These are phyloP conservation scores for Boletus edulis DNA, from an alignment of 768 basidiomycete species.

Conservation along the genomic window DNA sequence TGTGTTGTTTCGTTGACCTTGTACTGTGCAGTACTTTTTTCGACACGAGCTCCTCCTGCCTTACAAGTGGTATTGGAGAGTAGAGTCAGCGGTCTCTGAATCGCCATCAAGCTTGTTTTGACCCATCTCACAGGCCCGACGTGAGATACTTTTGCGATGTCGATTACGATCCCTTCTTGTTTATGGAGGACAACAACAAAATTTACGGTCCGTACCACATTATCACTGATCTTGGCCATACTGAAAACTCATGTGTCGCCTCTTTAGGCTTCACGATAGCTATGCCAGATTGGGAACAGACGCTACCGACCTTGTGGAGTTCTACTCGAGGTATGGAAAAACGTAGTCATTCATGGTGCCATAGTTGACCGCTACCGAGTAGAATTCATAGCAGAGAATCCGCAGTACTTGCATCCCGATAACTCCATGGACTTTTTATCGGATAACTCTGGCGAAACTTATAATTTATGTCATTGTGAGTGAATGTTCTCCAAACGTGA, in stretches of 20 bases:
- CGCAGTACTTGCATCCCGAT: conserved; percentile 51
- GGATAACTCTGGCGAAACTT: conserved; percentile 60
- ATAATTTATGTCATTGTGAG: conserved; percentile 67
- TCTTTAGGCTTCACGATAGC: conserved; percentile 57
- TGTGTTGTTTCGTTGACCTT: conserved; percentile 3
- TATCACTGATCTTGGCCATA: not conserved
- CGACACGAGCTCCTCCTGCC: conserved; percentile 48
- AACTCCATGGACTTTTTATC: conserved; percentile 67
- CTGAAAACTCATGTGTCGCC: not conserved
- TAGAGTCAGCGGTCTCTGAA: conserved; percentile 41
- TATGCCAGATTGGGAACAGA: conserved; percentile 61
- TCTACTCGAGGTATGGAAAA: conserved; percentile 49
- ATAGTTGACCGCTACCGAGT: conserved; percentile 34
- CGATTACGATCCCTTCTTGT: conserved; percentile 49
- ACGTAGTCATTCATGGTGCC: conserved; percentile 16
- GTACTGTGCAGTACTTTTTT: conserved; percentile 48
- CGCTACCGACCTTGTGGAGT: conserved; percentile 64
- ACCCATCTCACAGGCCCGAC: conserved; percentile 36
- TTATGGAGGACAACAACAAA: conserved; percentile 53
- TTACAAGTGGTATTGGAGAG: conserved; percentile 62
- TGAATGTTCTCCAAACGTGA: not conserved
- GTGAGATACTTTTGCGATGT: conserved; percentile 56
- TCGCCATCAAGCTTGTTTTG: not conserved
- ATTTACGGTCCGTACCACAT: conserved; percentile 41
- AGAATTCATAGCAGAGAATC: conserved; percentile 57